Base-by-base conservation (phyloP, 2,329 filamentous ascomycete species). In the Bipolaris gigantea region DNA sequence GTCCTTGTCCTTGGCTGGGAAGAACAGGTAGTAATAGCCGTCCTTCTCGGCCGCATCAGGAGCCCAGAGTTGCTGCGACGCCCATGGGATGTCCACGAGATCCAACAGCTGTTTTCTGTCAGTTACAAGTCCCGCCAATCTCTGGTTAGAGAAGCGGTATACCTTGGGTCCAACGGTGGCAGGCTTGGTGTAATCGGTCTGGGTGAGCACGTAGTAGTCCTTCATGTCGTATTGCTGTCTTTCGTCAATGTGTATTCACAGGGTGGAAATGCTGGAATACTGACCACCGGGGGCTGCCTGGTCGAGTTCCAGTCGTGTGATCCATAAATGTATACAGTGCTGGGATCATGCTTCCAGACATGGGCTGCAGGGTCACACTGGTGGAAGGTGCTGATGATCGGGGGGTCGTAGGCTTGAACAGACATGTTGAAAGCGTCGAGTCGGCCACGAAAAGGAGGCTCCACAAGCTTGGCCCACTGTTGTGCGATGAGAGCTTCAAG, bases 181-280 rank as follows among this genome's bases (percentile, higher is more conserved):
- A 21, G 78, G 76, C 1, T 77, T 76, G 53, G 79, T 80, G 19
- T 83, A 75, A 1, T 80, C 77, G 57, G 83, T 80, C 42, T 82
- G 75, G 57, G 82, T 86, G 73, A 91, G 85, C 70, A 91, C 88
- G 73, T 91, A 88, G 80, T 92, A 92, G 77, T 91, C 89, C 50
- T 77, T 81, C 89, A 91, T 92, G 76, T 89, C 89, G 72, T 90
- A 91, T 72, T 91, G 88, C 75, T 90, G 3, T 40, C 5, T 4
- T 27, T n/a, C 16, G 16, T 51, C 34, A 51, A 25, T 13, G 11
- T 32, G 21, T 5, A 5, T 18, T 18, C 15, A 3, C 6, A 4
- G 15, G 13, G 3, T 19, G 4, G n/a, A n/a, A 3, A 45, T 27
- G 2, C 13, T 39, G 5, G 4, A 35, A 34, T 5, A 21, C 23